Base-by-base conservation (phyloP, 192 early-diverging fungal genomes). In the Coemansia sp. region DNA sequence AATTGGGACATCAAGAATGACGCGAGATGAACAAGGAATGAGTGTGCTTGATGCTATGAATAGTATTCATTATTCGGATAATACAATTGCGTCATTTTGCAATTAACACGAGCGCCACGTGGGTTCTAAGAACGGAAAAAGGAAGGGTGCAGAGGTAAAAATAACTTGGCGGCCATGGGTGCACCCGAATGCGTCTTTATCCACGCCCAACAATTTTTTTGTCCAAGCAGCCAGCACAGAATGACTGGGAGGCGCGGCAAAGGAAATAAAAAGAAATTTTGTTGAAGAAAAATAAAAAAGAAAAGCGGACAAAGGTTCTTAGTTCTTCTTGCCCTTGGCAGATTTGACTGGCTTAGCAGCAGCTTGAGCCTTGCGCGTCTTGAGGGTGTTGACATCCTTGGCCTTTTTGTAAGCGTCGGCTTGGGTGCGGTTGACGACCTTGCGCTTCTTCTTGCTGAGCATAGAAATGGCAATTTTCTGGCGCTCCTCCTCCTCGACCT, bases 361-460 rank as follows among this genome's bases (percentile, higher is more conserved):
- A 13, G 61, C 61, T 53, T 79, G 69, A 13, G 72, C 70, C 65
- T 79, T 84, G 73, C 82, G 82, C 0, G 70, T 31, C 64, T 66
- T 73, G 41, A 85, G 69, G 16, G 73, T 49, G 41, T 75, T 76
- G 66, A 68, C 44, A 57, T 78, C 84, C 68, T 79, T 80, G 50
- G 52, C 53, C 60, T 63, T 75, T 74, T 81, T 79, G 66, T 75
- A 68, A 6, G 68, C 71, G 27, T 79, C 78, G 24, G 52, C 75
- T 38, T 74, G 65, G 20, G 75, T 76, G 41, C 78, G 77, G 75
- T 80, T 78, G 65, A 78, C 75, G 50, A 76, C 57, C 72, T 73
- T 85, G 75, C 83, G 84, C 75, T 86, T 80, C 75, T 81, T 81
- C 52, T 73, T 76, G 80, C 79, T 81, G 57, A 86, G 79, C 76